A percentile compares a stretch with the other conserved stretches of the same genome.
These are phyloP conservation scores for Lasiodiplodia sp. DNA, from an alignment of 2,329 filamentous ascomycete genomes.

Conservation along the genomic window DNA sequence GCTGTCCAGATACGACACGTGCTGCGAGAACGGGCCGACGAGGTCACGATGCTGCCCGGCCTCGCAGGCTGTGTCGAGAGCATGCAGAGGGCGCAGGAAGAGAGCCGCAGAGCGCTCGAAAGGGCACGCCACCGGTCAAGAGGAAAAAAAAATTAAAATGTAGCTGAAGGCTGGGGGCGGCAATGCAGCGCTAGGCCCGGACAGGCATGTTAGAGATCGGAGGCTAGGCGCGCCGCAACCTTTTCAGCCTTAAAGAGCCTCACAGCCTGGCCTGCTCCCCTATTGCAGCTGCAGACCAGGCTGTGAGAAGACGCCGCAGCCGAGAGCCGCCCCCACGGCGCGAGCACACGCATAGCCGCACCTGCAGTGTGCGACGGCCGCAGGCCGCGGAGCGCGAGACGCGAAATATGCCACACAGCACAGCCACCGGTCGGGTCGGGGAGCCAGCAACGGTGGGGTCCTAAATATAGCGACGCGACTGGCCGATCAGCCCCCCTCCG, in stretches of 20 bases:
- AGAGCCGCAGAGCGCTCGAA: not conserved
- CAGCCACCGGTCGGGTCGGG: constrained; percentile 9
- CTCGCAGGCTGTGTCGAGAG: not conserved
- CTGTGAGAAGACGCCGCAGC: not conserved
- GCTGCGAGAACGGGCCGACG: constrained; percentile 15
- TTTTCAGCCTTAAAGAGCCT: constrained; percentile 17
- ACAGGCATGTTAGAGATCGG: not conserved
- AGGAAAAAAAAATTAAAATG: not conserved
- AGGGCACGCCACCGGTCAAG: not conserved
- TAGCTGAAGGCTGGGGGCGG: constrained; percentile 3
- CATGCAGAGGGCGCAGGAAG: not conserved
- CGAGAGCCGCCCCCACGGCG: constrained; percentile 10
- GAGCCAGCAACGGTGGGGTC: constrained; percentile 5
- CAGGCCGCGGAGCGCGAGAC: not conserved
- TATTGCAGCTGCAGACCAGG: constrained; percentile 18
- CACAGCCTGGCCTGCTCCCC: not conserved
- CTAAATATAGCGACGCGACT: constrained; percentile 18
- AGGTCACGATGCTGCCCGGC: not conserved
- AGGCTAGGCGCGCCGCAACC: not conserved
- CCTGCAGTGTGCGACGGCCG: constrained; percentile 7
- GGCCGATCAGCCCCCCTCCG: not conserved
- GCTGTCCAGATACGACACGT: not conserved
- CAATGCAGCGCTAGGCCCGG: constrained; percentile 4
- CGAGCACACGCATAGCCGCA: not conserved
- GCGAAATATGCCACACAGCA: constrained; percentile 14